A percentile compares a stretch with the other conserved stretches of the same genome.
phyloP scores from a whole-genome alignment of 345 rosid species.

The Hibiscus mutabilis region DNA sequence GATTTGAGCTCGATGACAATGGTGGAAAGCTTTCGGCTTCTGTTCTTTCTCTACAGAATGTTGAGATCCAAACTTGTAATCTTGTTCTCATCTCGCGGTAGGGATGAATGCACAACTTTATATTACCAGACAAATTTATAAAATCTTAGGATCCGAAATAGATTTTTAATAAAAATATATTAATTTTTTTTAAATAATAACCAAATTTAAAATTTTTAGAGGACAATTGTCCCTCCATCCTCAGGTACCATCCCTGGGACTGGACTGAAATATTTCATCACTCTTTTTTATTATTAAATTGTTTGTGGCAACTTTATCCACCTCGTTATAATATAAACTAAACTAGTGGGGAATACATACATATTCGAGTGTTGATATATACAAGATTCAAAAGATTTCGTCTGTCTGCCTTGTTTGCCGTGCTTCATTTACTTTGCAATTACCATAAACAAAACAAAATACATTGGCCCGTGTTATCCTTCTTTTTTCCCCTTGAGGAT shows the following conservation, averaged over 20 bases:
- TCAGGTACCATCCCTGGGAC: no score
- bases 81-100: no score
- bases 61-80: background rate
- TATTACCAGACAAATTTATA: no score
- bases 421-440: background rate
- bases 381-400: constrained; percentile 10
- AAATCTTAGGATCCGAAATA: no score
- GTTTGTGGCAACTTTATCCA: constrained; percentile 17
- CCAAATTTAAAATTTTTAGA: no score
- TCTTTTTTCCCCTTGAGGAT: background rate
- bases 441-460: background rate
- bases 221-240: no score
- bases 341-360: background rate
- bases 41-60: background rate
- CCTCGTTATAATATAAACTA: constrained; percentile 1
- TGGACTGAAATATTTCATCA: no score
- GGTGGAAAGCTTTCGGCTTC: constrained; percentile 15
- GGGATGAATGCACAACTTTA: no score
- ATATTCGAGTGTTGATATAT: background rate
- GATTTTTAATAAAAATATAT: no score
- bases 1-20: background rate
- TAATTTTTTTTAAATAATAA: no score
- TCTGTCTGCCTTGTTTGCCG: background rate
- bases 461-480: background rate
- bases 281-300: background rate